Base-by-base conservation (phyloP, 1,284 basidiomycete genomes). In the Mycena citricolor region DNA sequence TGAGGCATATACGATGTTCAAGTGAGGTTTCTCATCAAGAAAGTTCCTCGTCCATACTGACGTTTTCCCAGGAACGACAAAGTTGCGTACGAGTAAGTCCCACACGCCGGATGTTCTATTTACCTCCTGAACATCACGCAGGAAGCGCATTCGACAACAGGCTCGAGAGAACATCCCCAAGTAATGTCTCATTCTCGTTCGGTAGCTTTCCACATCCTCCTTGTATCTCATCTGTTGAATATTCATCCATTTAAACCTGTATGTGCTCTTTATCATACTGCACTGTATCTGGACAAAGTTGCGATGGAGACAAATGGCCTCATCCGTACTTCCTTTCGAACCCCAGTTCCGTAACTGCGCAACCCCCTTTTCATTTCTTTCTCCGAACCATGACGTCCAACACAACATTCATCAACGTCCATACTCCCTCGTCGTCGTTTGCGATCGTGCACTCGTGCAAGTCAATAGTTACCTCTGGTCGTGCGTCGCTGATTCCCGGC, bases 1-100 rank as follows among this genome's bases (percentile, higher is more conserved):
- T 49, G 94, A 97, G 55, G 94, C 95, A 5, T 97, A 97, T 67
- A 92, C 91, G 32, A 90, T 97, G 83, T 98, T 94, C 77, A 95
- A 95, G 91, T 94, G 59, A 60, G 89, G 28, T 42, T 26, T 29
- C 40, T 33, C 19, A 17, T 12, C 23, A 5, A 23, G 16, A 16
- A 41, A 19, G 37, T 17, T 35, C 42, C 33, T 26, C 20, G 40
- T 29, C 13, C 17, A 5, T 19, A 23, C 48, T 37, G 11, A 25
- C 17, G 13, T 41, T 8, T 37, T 8, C 37, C 4, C 24, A 95
- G 92, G 73, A 94, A 93, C 58, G 92, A 95, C 68, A 89, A 89
- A 61, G 67, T 74, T 16, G 89, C 90, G 29, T 95, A 95, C 58
- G 90, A 94, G 85, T 90, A 66, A 65, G 86, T 74, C 29, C 26